Evolutionary conservation across 805 yeast genomes (phyloP), one percentile per base, ranked within the genome.

Genomic region (Yamadazyma akitaensis): DNA sequence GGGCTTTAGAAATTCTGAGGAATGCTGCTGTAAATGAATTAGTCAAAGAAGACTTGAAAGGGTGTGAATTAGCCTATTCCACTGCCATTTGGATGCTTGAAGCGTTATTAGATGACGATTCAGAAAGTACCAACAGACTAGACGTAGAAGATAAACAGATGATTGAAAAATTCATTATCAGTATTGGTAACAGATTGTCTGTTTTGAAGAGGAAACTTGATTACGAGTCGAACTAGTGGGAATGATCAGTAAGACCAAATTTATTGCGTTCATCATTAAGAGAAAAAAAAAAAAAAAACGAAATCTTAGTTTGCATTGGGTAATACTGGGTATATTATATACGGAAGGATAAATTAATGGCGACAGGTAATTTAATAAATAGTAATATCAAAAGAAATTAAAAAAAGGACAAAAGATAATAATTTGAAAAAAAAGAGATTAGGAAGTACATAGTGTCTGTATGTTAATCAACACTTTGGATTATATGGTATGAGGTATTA

Each of bases 61-160:
- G 85, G 6, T 91, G 97, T 65, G 97, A 91, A 64, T 67, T 87
- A 48, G 86, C 92, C 8, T 92, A 92, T 62, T 88, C 95, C 3
- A 88, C 96, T 0, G 84, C 97, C 0, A 80, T 92, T 43, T 92
- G 97, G 97, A 89, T 92, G 97, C 71, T 92, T 58, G 95, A 89
- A 60, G 89, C 96, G 0, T 70, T 92, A 24, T 65, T 90, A 44
- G 92, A 85, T 49, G 73, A 67, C 14, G 72, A 71, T 19, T 32
- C 39, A 28, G 59, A 61, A 21, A 58, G 61, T 10, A 36, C 48
- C 10, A 52, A 46, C 5, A 75, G 63, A 49, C 70, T 91, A 48
- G 95, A 88, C 58, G 77, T 72, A 4, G 88, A 84, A 42, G 98
- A 92, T 63, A 70, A 70, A 43, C 78, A 74, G 37, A 84, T 87